These are phyloP conservation scores for Ceratocystiopsis minuta DNA, from an alignment of 2,329 filamentous ascomycete species.

Conservation along the genomic window DNA sequence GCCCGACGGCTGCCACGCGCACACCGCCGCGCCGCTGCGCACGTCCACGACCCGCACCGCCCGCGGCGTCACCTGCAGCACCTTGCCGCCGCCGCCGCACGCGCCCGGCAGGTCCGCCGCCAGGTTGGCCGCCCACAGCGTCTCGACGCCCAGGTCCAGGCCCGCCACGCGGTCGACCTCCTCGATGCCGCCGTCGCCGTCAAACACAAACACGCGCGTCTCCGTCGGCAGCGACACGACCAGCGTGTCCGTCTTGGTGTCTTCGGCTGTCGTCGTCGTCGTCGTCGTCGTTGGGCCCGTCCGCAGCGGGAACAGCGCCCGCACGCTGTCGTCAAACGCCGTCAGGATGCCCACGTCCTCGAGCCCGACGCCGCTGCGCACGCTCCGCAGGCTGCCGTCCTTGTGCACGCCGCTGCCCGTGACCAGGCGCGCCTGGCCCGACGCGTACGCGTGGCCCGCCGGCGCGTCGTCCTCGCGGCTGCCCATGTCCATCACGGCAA, in stretches of 20 bases:
- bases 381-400: conserved; percentile 74
- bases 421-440: conserved; percentile 83
- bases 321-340: conserved; percentile 55
- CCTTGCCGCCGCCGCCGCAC: conserved; percentile 14
- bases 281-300: conserved; percentile 11
- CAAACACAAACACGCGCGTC: conserved; percentile 68
- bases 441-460: conserved; percentile 73
- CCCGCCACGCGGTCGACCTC: conserved; percentile 65
- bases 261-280: too few relatives aligned
- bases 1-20: conserved; percentile 36
- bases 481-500: conserved; percentile 91
- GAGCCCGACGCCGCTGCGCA: conserved; percentile 82
- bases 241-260: conserved; percentile 49
- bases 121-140: conserved; percentile 52
- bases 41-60: conserved; percentile 44
- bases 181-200: conserved; percentile 58
- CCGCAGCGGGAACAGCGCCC: conserved; percentile 50
- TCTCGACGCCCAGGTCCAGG: conserved; percentile 49
- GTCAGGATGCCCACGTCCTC: conserved; percentile 72
- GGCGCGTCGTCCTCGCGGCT: conserved; percentile 62
- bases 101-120: conserved; percentile 20
- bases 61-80: conserved; percentile 61
- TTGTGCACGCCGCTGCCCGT: conserved; percentile 81
- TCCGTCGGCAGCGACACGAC: conserved; percentile 68
- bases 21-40: conserved; percentile 33